Evolutionary conservation across 495 filamentous ascomycete species (phyloP).

Genomic region (Aspergillus haitiensis): DNA sequence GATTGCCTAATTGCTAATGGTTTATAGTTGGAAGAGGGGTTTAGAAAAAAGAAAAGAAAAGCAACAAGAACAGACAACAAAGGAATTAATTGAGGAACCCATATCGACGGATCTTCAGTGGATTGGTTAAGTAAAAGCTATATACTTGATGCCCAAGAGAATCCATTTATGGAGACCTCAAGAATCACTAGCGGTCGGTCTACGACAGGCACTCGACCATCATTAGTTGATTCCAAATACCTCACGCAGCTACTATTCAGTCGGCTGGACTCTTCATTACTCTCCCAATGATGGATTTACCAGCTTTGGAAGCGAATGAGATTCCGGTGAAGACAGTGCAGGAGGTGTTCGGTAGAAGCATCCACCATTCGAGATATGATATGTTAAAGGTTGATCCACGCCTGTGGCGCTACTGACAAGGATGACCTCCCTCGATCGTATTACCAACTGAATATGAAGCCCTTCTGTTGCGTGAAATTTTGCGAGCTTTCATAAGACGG

Average conservation of each 20-base stretch:
- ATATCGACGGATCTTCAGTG: too few relatives aligned
- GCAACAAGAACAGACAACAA: not conserved
- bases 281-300: not conserved
- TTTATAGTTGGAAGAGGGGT: not conserved
- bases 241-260: too few relatives aligned
- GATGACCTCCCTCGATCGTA: not conserved
- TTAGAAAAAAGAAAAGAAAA: not conserved
- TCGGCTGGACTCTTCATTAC: not conserved
- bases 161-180: not conserved
- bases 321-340: not conserved
- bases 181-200: not conserved
- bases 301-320: not conserved
- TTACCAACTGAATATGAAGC: not conserved
- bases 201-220: too few relatives aligned
- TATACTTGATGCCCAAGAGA: too few relatives aligned
- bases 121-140: too few relatives aligned
- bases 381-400: conserved; percentile 7
- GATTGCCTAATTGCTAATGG: not conserved
- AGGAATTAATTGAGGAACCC: not conserved
- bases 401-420: conserved; percentile 7
- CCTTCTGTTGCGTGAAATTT: not conserved
- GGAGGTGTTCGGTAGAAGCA: not conserved
- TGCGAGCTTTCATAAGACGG: not conserved
- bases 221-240: too few relatives aligned
- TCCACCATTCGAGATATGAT: conserved; percentile 6